Evolutionary conservation across 495 filamentous ascomycete species (phyloP), one percentile per base, ranked within the genome.

Genomic region (Lasiosphaeris hirsuta): DNA sequence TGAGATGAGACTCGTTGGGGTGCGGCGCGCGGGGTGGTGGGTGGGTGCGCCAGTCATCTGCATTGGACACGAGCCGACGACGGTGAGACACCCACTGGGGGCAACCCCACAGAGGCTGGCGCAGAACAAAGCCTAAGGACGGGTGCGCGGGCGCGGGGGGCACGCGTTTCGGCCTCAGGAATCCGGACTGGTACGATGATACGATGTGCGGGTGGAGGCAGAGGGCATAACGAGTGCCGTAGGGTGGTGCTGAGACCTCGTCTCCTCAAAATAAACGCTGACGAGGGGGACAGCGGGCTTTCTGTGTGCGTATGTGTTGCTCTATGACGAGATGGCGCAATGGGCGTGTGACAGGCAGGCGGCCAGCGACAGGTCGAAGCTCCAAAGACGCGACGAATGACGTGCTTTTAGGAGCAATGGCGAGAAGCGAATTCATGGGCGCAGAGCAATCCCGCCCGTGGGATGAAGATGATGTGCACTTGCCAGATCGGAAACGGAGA

Each of bases 361-460:
- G 19, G 35, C 17, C 30, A 13, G 4, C 7, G 15, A 35, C 17
- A 15, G 13, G 17, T 13, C 41, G 33, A 35, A 35, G 23, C 42
- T n/a, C 41, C 41, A 10, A 15, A 8, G 39, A 19, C 30, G 10
- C 23, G 30, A 42, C 14, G n/a, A 19, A 55, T 55, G 53, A 42
- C 53, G 53, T 55, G 53, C 53, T 55, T 55, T 55, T 47, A 47
- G 53, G 42, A 15, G 15, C 11, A 19, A 55, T 55, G 53, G 42
- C 53, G 53, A 30, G 23, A 30, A 30, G 23, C 23, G 2, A 30
- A 30, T 5, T 30, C 5, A 30, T 30, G 23, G 23, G 23, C 23
- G 23, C 23, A 30, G 23, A 2, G 23, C 23, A 5, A 30, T 30
- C 5, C 23, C 23, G 23, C 23, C 23, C 23, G 23, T 30, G 23